Percentiles rank a stretch among this genome's conserved stretches.
phyloP scores from a whole-genome alignment of 225 moss, liverwort and hornwort species.

The Antitrichia curtipendula region DNA sequence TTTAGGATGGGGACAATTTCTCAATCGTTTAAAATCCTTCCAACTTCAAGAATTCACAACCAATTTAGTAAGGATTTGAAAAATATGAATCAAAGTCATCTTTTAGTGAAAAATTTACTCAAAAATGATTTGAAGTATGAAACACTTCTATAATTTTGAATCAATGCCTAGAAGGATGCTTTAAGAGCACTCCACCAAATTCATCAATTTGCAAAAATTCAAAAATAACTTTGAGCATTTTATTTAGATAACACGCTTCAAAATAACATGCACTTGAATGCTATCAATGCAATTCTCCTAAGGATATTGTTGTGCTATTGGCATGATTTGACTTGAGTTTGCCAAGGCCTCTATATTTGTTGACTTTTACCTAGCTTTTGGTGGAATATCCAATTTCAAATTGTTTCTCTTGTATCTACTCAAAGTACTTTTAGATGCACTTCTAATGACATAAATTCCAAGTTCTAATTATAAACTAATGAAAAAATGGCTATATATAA shows the following conservation, averaged over 20 bases:
- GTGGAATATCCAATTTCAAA: background rate
- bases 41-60: background rate
- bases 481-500: background rate
- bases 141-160: background rate
- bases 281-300: too few species aligned
- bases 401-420: background rate
- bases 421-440: background rate
- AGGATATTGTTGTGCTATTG: background rate
- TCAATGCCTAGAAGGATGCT: too few species aligned
- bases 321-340: background rate
- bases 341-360: background rate
- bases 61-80: background rate
- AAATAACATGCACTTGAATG: background rate
- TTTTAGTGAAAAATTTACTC: background rate
- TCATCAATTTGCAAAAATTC: background rate
- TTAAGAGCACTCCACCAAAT: background rate
- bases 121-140: background rate
- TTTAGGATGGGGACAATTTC: accelerated
- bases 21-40: background rate
- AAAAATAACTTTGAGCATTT: background rate
- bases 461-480: background rate
- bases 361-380: background rate
- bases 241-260: background rate
- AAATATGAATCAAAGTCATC: background rate
- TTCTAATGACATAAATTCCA: background rate